A percentile compares a stretch with the other conserved stretches of the same genome.
phyloP scores from a whole-genome alignment of 331 rosid genomes.

The Telfairia occidentalis region DNA sequence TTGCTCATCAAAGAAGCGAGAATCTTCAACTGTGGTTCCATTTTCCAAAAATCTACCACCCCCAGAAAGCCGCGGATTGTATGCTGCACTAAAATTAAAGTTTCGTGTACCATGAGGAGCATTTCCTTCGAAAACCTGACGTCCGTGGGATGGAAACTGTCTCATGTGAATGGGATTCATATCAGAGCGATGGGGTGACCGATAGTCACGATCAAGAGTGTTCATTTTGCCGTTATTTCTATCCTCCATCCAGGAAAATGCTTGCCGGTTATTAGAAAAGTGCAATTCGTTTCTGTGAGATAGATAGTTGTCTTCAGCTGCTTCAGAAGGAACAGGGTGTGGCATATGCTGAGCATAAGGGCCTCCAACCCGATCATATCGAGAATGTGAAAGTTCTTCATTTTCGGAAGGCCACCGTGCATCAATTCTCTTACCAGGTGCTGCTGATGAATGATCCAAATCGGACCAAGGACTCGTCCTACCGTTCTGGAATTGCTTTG shows the following conservation, averaged over 20 bases:
- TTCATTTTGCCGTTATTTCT: constrained; percentile 4
- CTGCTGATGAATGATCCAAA: neutral
- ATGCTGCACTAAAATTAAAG: constrained; percentile 21
- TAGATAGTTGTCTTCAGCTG: constrained; percentile 11
- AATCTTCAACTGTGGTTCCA: constrained; percentile 25
- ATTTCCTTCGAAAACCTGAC: constrained; percentile 10
- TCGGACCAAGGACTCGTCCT: neutral
- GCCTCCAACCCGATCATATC: constrained; percentile 4
- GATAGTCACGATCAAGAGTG: constrained; percentile 17
- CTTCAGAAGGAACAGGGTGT: constrained; percentile 1
- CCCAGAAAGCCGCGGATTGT: constrained; percentile 22
- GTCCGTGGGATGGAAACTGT: constrained; percentile 18
- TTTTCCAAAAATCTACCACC: constrained; percentile 19
- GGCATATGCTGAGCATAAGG: neutral
- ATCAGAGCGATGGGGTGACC: constrained; percentile 20
- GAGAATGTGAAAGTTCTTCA: neutral
- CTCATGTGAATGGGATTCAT: constrained; percentile 19
- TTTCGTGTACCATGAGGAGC: constrained; percentile 15
- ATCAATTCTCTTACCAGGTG: neutral
- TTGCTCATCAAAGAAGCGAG: constrained; percentile 35
- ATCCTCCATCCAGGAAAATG: constrained; percentile 8
- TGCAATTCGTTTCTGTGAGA: constrained; percentile 8
- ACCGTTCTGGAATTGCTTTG: constrained; percentile 3
- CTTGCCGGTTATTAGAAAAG: constrained; percentile 11
- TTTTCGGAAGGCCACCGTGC: neutral